Percentiles rank a stretch among this genome's conserved stretches.
phyloP scores from a whole-genome alignment of 108 stramenopile species.

The Skeletonema marinoi region DNA sequence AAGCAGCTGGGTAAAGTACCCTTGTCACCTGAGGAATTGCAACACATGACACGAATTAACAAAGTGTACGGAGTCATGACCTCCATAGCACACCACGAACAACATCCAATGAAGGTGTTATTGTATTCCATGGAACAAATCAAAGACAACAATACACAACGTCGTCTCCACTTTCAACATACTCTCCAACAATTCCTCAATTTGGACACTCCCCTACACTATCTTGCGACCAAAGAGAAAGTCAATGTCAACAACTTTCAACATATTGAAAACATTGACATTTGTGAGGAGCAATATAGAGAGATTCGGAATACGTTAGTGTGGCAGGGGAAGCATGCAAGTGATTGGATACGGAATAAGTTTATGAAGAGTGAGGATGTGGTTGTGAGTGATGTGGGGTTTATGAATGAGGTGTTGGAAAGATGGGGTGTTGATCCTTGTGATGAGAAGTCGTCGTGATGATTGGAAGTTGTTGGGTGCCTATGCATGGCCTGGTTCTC shows the following conservation, averaged over 20 bases:
- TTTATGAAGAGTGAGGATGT: constrained; percentile 46
- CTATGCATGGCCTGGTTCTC: too few species aligned
- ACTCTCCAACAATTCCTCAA: constrained; percentile 42
- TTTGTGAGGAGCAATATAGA: constrained; percentile 30
- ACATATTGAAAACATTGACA: constrained; percentile 48
- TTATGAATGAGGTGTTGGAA: constrained; percentile 14
- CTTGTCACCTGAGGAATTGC: constrained; percentile 13
- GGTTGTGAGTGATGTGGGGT: constrained; percentile 26
- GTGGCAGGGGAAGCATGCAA: constrained; percentile 16
- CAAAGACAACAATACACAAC: constrained; percentile 37
- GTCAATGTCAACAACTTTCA: constrained; percentile 23
- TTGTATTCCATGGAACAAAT: constrained; percentile 54
- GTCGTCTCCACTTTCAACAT: constrained; percentile 21
- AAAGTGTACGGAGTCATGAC: neutral
- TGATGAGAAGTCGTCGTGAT: constrained; percentile 6
- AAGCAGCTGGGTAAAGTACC: constrained; percentile 20
- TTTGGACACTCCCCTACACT: constrained; percentile 20
- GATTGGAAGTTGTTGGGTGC: too few species aligned
- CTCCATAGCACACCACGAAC: neutral
- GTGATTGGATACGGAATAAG: constrained; percentile 43
- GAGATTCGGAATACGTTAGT: constrained; percentile 16
- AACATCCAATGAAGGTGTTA: constrained; percentile 43
- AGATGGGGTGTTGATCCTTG: constrained; percentile 6
- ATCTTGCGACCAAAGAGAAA: constrained; percentile 22
- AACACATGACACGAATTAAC: constrained; percentile 7